Base-by-base conservation (phyloP, 2,329 filamentous ascomycete species). In the Calonectria crousiana region DNA sequence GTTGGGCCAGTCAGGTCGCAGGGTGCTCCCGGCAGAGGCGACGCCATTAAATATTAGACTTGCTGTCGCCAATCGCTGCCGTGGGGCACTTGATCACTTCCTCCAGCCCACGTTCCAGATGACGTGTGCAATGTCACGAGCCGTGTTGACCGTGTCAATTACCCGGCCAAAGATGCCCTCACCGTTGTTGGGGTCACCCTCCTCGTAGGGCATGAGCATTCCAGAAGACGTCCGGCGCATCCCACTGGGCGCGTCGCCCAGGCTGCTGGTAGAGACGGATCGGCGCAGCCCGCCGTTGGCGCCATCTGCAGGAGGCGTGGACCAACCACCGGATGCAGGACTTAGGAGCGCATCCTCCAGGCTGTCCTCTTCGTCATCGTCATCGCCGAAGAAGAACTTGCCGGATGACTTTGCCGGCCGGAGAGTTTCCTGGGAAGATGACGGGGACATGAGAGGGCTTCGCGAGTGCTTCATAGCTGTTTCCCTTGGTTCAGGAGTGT, bases 131-230 rank as follows among this genome's bases (percentile, higher is more conserved):
- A 94, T 94, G 81, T 94, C 92, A 80, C 92, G 90, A 78, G 92
- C 92, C 66, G 92, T 93, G 85, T 93, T 93, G 84, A 93, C 91
- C 80, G 94, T 96, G 85, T 97, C 94, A 82, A 96, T 92, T 65
- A 97, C 92, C 80, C 93, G 92, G 74, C 94, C 94, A 81, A 97
- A 90, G 70, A 97, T 89, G 60, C 93, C 93, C 67, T 89, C 88
- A 80, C 87, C 91, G 74, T 89, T 87, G 60, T 84, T 89, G 82
- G 84, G 87, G 77, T 95, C 94, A 74, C 92, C 92, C 78, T 95
- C 93, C 78, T 95, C 94, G 79, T 93, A 94, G 10, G 95, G 95
- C 94, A 97, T 96, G 80, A 98, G 94, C 95, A 98, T 97, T 78
- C 95, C 95, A 49, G 95, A 97, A 66, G 92, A 89, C 26, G 95